Evolutionary conservation across 345 rosid genomes (phyloP).

Genomic region (Hirschfeldia incana): DNA sequence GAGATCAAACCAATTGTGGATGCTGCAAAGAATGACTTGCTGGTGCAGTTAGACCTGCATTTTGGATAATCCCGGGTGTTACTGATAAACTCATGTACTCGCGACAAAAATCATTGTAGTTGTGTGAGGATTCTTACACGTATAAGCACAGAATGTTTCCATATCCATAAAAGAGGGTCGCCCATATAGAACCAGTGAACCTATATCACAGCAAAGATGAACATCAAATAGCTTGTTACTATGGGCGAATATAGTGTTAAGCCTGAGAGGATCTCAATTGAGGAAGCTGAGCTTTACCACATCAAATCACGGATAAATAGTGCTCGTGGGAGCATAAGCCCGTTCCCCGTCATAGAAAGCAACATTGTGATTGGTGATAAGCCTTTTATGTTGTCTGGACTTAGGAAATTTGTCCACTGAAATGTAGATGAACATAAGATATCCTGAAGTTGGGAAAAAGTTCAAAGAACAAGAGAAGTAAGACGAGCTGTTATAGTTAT

Average conservation of each 20-base stretch:
- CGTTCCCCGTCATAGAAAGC: slow-evolving; percentile 90
- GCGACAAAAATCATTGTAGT: not conserved
- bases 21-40: slow-evolving; percentile 65
- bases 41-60: slow-evolving; percentile 60
- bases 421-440: slow-evolving; percentile 30
- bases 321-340: slow-evolving; percentile 92
- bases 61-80: not conserved
- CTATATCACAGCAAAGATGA: slow-evolving; percentile 42
- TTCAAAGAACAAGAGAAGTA: not conserved
- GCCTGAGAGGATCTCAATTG: not conserved
- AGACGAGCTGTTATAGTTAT: not conserved
- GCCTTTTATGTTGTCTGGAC: slow-evolving; percentile 84
- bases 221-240: not conserved
- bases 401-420: slow-evolving; percentile 91
- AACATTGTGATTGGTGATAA: slow-evolving; percentile 81
- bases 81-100: slow-evolving; percentile 2
- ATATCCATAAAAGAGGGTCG: slow-evolving; percentile 81
- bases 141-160: slow-evolving; percentile 81
- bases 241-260: slow-evolving; percentile 4
- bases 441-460: not conserved
- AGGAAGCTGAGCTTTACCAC: slow-evolving; percentile 59
- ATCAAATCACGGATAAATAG: slow-evolving; percentile 86
- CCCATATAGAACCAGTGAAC: slow-evolving; percentile 88
- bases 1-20: slow-evolving; percentile 70
- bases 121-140: slow-evolving; percentile 44